Base-by-base conservation (phyloP, 1,139 yeast genomes). In the Debaryomyces singareniensis region DNA sequence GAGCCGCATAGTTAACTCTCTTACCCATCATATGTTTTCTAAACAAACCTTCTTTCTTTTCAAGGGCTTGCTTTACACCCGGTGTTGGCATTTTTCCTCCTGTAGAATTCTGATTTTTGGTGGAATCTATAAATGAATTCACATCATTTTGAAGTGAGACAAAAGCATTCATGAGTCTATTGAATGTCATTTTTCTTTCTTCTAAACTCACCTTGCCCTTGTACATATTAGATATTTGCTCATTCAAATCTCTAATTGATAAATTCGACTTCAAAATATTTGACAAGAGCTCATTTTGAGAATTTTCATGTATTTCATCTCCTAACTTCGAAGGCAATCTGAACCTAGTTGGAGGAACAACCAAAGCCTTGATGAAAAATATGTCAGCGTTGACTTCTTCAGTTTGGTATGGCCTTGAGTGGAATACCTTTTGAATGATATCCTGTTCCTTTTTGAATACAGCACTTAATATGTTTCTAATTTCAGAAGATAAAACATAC, bases 1-100 rank as follows among this genome's bases (percentile, higher is more conserved):
- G 85, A 30, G 98, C 98, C 37, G 98, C 97, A 50, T 84, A 89
- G 56, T 93, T 93, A 37, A 93, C 99, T 68, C 99, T 86, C 70
- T 93, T 93, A 58, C 99, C 99, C 98, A 93, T 93, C 98, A 93
- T 91, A 52, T 93, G 96, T 58, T 89, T 91, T 69, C 99, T 79
- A 69, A 91, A 91, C 44, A 91, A 71, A 56, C 99, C 99, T 63
- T 93, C 98, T 57, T 93, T 93, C 79, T 93, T 91, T 63, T 93
- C 99, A 50, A 93, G 68, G 4, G 96, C 95, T 68, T 93, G 98
- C 57, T 93, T 91, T 47, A 93, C 77, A 66, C 99, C 99, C 2
- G 99, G 98, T 29, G 75, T 73, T 26, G 95, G 89, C 16, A 75
- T 57, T 42, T 75, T 77, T n/a, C 78, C 80, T 27, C 78, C 78